A percentile compares a stretch with the other conserved stretches of the same genome.
Conservation (phyloP, 2,329 filamentous ascomycete species). For the Ophiostoma piceae region DNA sequence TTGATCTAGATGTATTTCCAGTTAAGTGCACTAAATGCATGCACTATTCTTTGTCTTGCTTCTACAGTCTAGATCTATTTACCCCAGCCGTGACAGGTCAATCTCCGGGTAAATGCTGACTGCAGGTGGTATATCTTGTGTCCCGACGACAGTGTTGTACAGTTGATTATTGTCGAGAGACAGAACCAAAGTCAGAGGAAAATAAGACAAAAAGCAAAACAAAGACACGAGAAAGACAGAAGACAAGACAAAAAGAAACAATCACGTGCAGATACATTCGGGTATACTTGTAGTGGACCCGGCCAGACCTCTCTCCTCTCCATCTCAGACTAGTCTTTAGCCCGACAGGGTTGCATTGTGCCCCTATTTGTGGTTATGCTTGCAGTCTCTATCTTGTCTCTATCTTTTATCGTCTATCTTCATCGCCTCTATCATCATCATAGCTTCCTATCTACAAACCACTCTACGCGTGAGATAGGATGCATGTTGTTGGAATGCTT, state of each 20-base stretch:
- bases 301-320: neutral
- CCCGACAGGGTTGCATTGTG: neutral
- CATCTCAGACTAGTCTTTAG: neutral
- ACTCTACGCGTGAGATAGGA: too few species aligned
- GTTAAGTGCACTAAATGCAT: too few species aligned
- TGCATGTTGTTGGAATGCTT: too few species aligned
- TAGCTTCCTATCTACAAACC: too few species aligned
- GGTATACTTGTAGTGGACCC: conserved; percentile 1
- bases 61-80: too few species aligned
- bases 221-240: too few species aligned
- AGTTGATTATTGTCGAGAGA: neutral
- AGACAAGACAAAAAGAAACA: neutral
- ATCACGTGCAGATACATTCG: conserved; percentile 4
- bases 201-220: neutral
- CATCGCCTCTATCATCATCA: too few species aligned
- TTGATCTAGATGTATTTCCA: neutral
- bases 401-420: too few species aligned
- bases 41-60: too few species aligned
- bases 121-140: neutral
- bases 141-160: neutral
- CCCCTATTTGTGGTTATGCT: neutral
- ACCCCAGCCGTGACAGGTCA: neutral
- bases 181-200: too few species aligned
- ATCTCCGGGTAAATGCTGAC: neutral
- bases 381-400: neutral